A percentile compares a stretch with the other conserved stretches of the same genome.
phyloP scores from a whole-genome alignment of 2,329 filamentous ascomycete genomes.

The Ceratocystis albifundus region DNA sequence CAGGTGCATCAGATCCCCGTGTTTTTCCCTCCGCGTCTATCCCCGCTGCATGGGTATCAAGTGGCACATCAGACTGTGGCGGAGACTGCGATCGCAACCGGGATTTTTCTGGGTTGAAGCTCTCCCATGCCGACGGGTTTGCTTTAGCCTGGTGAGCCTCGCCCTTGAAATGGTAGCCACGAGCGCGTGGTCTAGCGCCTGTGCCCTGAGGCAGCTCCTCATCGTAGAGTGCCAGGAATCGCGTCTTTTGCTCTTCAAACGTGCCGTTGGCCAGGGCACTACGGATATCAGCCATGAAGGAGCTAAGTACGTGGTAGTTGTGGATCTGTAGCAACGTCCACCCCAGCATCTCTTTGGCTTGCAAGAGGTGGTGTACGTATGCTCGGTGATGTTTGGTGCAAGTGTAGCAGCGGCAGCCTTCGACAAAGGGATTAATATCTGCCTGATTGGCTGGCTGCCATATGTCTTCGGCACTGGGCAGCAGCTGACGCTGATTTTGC shows the following conservation, averaged over 20 bases:
- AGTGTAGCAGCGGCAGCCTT: slow-evolving; percentile 65
- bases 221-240: slow-evolving; percentile 50
- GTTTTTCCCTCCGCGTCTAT: background rate
- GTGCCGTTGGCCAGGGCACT: slow-evolving; percentile 47
- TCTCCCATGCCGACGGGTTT: slow-evolving; percentile 56
- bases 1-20: background rate
- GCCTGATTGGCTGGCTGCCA: slow-evolving; percentile 53
- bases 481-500: slow-evolving; percentile 1
- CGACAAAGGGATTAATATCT: slow-evolving; percentile 49
- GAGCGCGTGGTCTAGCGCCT: slow-evolving; percentile 64
- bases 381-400: slow-evolving; percentile 77
- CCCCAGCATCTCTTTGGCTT: slow-evolving; percentile 89
- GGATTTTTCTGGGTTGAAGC: slow-evolving; percentile 32
- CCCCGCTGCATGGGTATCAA: background rate
- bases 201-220: slow-evolving; percentile 58
- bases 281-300: slow-evolving; percentile 64
- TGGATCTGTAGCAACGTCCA: slow-evolving; percentile 91
- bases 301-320: slow-evolving; percentile 62
- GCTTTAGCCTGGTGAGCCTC: slow-evolving; percentile 54
- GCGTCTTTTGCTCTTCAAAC: slow-evolving; percentile 45
- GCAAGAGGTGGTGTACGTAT: slow-evolving; percentile 75
- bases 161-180: slow-evolving; percentile 73
- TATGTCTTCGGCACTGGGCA: slow-evolving; percentile 64
- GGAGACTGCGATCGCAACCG: slow-evolving; percentile 9
- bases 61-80: background rate